phyloP scores from a whole-genome alignment of 1,284 basidiomycete genomes.

The Sporisorium reilianum region DNA sequence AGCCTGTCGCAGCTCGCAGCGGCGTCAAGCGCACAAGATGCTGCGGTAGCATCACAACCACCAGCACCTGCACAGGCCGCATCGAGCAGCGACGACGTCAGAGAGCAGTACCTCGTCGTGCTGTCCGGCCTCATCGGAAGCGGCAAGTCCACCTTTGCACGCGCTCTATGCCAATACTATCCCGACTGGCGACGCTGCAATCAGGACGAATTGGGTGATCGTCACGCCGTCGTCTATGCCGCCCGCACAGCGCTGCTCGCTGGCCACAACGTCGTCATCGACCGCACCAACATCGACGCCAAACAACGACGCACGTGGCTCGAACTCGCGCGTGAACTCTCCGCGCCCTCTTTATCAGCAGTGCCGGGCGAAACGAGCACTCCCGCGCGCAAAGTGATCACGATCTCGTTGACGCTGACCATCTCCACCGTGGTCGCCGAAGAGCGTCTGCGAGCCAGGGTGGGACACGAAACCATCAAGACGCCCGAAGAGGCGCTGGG shows the following conservation, averaged over 20 bases:
- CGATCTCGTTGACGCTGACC: constrained; percentile 39
- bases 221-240: constrained; percentile 32
- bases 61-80: background rate
- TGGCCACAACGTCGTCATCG: constrained; percentile 38
- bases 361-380: background rate
- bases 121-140: constrained; percentile 46
- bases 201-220: constrained; percentile 44
- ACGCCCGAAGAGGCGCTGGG: constrained; percentile 28
- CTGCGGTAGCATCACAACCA: background rate
- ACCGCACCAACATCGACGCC: constrained; percentile 53
- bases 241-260: constrained; percentile 29
- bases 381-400: constrained; percentile 12
- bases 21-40: background rate
- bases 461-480: constrained; percentile 49
- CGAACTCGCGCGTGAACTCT: constrained; percentile 28
- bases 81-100: background rate
- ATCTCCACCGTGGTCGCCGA: constrained; percentile 33
- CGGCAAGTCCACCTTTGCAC: constrained; percentile 50
- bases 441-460: constrained; percentile 19
- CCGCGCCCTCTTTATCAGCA: background rate
- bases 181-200: constrained; percentile 46
- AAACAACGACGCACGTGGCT: constrained; percentile 48
- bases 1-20: background rate
- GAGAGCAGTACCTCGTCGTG: constrained; percentile 39
- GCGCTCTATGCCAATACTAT: constrained; percentile 35